Percentiles rank a stretch among this genome's conserved stretches.
Evolutionary conservation across 176 grass and related monocot genomes (phyloP).

Genomic region (Tillandsia leiboldiana): DNA sequence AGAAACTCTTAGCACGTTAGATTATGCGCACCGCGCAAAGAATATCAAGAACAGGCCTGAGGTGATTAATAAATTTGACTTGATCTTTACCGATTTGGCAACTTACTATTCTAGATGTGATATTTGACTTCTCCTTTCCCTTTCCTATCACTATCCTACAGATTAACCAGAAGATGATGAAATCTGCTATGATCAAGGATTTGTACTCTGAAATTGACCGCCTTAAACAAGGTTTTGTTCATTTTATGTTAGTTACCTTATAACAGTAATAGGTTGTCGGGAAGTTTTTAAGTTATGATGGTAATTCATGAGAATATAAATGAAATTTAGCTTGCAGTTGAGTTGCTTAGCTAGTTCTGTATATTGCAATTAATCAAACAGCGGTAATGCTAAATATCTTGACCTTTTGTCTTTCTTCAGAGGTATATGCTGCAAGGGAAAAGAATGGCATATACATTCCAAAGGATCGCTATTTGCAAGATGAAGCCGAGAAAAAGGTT

Average conservation of each 20-base stretch:
- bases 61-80: conserved; percentile 32
- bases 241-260: not conserved
- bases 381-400: not conserved
- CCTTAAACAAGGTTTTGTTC: conserved; percentile 83
- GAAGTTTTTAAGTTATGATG: not conserved
- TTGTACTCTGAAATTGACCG: conserved; percentile 93
- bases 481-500: conserved; percentile 99
- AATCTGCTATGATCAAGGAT: conserved; percentile 96
- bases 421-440: conserved; percentile 98
- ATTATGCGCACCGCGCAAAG: conserved; percentile 98
- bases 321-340: not conserved
- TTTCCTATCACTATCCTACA: conserved; percentile 16
- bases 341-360: not conserved
- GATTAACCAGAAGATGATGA: conserved; percentile 99
- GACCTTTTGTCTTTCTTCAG: conserved; percentile 31
- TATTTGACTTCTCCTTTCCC: conserved; percentile 17
- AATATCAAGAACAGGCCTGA: conserved; percentile 99
- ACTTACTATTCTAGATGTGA: not conserved
- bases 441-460: conserved; percentile 99
- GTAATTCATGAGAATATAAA: not conserved
- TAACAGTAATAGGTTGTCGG: not conserved
- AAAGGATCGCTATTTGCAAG: conserved; percentile 77
- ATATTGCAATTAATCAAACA: not conserved
- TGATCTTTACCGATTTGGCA: conserved; percentile 9
- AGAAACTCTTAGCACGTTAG: conserved; percentile 94